Evolutionary conservation across 202 grass and related monocot species (phyloP).

Genomic region (Elaeis oleifera): DNA sequence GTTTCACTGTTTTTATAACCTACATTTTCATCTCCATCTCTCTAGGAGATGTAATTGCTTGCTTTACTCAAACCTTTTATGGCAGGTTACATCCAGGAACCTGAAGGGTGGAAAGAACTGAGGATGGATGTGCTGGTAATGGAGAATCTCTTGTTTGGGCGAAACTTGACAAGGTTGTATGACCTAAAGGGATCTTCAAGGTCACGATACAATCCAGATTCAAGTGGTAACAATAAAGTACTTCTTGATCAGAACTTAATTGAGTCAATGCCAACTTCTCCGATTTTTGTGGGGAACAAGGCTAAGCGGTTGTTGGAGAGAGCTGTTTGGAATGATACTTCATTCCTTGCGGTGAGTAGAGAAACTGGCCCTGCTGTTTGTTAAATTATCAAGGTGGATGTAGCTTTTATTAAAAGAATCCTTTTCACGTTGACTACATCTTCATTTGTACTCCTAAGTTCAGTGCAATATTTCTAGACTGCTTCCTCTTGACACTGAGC

Average conservation of each 20-base stretch:
- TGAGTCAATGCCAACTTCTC: constrained; percentile 87
- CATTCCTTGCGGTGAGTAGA: constrained; percentile 75
- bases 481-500: no score
- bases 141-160: constrained; percentile 98
- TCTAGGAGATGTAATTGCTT: neutral
- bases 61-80: constrained; percentile 11
- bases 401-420: no score
- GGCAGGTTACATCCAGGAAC: constrained; percentile 53
- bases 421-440: no score
- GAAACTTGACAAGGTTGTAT: constrained; percentile 74
- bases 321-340: constrained; percentile 97
- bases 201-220: constrained; percentile 94
- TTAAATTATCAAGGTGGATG: no score
- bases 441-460: no score
- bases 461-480: no score
- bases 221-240: constrained; percentile 81
- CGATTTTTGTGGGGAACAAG: constrained; percentile 95
- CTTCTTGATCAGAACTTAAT: constrained; percentile 98
- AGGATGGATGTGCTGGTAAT: constrained; percentile 91
- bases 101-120: constrained; percentile 70
- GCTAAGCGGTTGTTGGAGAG: constrained; percentile 79
- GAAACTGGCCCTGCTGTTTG: neutral
- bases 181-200: constrained; percentile 91
- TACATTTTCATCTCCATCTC: no score
- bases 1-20: no score